These are phyloP conservation scores for Talaromyces amestolkiae DNA, from an alignment of 2,329 filamentous ascomycete species.

Conservation along the genomic window DNA sequence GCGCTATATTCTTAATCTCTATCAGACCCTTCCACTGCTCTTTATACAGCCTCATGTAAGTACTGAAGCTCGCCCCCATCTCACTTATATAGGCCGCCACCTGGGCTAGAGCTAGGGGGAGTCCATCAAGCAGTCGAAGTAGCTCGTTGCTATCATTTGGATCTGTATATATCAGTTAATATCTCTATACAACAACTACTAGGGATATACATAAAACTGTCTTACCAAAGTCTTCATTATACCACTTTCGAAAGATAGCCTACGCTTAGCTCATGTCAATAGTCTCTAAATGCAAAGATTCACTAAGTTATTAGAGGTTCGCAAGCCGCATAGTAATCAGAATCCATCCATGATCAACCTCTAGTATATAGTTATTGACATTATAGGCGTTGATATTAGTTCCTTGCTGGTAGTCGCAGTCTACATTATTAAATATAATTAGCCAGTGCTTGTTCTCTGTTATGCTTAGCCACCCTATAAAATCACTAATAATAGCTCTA, in stretches of 20 bases:
- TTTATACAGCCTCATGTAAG: constrained; percentile 2
- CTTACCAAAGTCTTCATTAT: constrained; percentile 14
- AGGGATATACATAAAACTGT: neutral
- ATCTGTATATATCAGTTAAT: constrained; percentile 8
- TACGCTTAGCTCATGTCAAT: constrained; percentile 10
- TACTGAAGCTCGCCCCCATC: neutral
- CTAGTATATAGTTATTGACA: constrained; percentile 10
- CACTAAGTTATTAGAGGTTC: constrained; percentile 12
- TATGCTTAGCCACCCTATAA: constrained; percentile 22
- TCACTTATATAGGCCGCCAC: constrained; percentile 6
- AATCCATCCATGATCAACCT: constrained; percentile 17
- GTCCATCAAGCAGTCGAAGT: constrained; percentile 4
- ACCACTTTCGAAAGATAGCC: constrained; percentile 15
- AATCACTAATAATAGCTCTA: neutral
- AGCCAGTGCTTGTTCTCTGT: constrained; percentile 13
- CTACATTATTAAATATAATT: constrained; percentile 16
- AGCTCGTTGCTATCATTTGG: constrained; percentile 6
- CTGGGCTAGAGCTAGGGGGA: constrained; percentile 6
- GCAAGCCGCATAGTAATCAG: constrained; percentile 19
- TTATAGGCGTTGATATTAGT: constrained; percentile 16
- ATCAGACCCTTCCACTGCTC: constrained; percentile 3
- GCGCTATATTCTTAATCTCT: neutral
- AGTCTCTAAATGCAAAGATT: constrained; percentile 4
- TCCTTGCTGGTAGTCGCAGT: constrained; percentile 5
- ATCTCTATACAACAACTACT: constrained; percentile 6